phyloP scores from a whole-genome alignment of 179 eudicot species.

The Monotropa hypopitys region DNA sequence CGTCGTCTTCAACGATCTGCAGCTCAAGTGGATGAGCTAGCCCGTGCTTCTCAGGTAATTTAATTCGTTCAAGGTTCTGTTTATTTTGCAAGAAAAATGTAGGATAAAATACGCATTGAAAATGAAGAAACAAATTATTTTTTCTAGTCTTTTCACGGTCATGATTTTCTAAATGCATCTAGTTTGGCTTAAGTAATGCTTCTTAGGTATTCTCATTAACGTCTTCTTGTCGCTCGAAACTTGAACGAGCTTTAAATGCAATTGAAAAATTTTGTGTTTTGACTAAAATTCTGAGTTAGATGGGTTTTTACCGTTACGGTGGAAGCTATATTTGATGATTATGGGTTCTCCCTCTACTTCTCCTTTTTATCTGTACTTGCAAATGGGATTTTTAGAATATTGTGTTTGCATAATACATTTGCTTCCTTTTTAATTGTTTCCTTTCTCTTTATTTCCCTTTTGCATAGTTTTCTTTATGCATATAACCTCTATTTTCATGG shows the following conservation, averaged over 20 bases:
- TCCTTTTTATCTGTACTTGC: not conserved
- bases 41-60: conserved; percentile 58
- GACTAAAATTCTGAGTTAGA: not conserved
- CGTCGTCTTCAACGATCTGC: conserved; percentile 21
- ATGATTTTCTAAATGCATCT: not conserved
- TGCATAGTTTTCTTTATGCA: no score
- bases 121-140: not conserved
- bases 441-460: no score
- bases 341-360: not conserved
- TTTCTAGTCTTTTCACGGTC: not conserved
- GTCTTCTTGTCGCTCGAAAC: not conserved
- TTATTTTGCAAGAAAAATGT: not conserved
- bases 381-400: no score
- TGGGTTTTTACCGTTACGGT: not conserved
- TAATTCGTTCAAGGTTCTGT: not conserved
- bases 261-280: not conserved
- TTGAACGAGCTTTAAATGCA: not conserved
- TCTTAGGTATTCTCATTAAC: not conserved
- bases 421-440: no score
- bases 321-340: not conserved
- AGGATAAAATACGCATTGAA: not conserved
- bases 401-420: no score
- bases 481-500: no score
- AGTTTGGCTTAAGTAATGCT: not conserved
- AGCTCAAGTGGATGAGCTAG: conserved; percentile 59